phyloP scores from a whole-genome alignment of 495 filamentous ascomycete genomes.

The Tuber aestivum region DNA sequence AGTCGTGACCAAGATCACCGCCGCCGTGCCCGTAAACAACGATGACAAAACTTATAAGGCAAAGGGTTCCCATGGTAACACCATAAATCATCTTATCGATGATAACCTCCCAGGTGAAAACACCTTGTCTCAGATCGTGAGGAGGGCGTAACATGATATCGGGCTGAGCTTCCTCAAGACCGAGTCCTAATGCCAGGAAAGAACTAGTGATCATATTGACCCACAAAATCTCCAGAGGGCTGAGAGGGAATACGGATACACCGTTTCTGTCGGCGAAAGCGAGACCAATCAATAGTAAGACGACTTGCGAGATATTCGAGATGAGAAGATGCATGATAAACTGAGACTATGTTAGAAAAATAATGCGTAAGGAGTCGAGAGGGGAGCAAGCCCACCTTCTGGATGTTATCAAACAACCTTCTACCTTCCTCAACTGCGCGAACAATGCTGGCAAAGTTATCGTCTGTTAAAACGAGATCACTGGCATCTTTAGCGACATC shows the following conservation, averaged over 20 bases:
- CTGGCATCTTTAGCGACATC: conserved; percentile 86
- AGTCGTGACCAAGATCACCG: conserved; percentile 49
- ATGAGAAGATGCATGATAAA: conserved; percentile 56
- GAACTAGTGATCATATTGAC: conserved; percentile 58
- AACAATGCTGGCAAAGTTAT: conserved; percentile 79
- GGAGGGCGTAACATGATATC: conserved; percentile 55
- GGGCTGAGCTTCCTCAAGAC: conserved; percentile 54
- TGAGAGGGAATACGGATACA: conserved; percentile 54
- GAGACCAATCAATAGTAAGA: conserved; percentile 53
- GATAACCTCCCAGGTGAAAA: conserved; percentile 56
- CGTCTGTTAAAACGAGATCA: conserved; percentile 72
- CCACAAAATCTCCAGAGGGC: conserved; percentile 57
- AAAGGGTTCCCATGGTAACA: conserved; percentile 53
- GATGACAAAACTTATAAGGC: conserved; percentile 50
- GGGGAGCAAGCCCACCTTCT: conserved; percentile 49
- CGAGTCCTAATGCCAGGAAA: conserved; percentile 55
- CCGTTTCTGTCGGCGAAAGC: conserved; percentile 51
- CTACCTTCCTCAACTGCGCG: conserved; percentile 59
- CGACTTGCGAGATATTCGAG: conserved; percentile 56
- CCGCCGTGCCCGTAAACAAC: conserved; percentile 50
- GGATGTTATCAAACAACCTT: conserved; percentile 61
- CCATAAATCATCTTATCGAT: conserved; percentile 56
- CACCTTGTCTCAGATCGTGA: conserved; percentile 48
- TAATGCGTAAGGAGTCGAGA: not conserved
- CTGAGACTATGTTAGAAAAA: conserved; percentile 38